These are phyloP conservation scores for Poteriospumella lacustris DNA, from an alignment of 108 stramenopile genomes.

Conservation along the genomic window DNA sequence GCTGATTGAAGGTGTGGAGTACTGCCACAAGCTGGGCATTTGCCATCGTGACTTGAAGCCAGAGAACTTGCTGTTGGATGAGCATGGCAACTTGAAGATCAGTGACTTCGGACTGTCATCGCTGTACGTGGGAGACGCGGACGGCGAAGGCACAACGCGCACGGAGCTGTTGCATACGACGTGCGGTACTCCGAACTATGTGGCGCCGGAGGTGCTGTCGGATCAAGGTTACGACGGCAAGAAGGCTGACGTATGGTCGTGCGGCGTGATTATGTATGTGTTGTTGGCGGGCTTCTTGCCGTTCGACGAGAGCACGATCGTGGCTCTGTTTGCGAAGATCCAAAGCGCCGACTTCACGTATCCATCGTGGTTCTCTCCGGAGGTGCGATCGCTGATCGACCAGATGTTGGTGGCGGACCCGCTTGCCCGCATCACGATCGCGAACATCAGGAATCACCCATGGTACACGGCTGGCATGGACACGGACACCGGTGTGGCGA, in stretches of 20 bases:
- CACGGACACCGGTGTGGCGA: no score
- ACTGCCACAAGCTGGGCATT: constrained; percentile 69
- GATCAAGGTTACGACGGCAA: constrained; percentile 74
- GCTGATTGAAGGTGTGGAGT: constrained; percentile 65
- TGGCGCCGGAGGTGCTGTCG: constrained; percentile 66
- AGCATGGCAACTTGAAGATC: constrained; percentile 77
- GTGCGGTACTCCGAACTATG: constrained; percentile 78
- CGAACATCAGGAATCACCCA: background rate
- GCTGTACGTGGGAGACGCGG: constrained; percentile 58
- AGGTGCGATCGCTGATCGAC: constrained; percentile 57
- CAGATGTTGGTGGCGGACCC: constrained; percentile 69
- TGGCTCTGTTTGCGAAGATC: constrained; percentile 67
- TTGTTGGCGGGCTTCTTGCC: constrained; percentile 71
- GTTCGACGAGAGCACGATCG: constrained; percentile 67
- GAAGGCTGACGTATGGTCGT: constrained; percentile 62
- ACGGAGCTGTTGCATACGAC: constrained; percentile 60
- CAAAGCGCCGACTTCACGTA: constrained; percentile 61
- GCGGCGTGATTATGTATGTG: constrained; percentile 73
- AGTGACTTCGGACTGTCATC: constrained; percentile 88
- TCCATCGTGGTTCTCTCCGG: constrained; percentile 57
- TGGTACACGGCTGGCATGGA: constrained; percentile 7
- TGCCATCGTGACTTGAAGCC: constrained; percentile 65
- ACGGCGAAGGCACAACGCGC: constrained; percentile 32
- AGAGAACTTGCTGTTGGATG: constrained; percentile 70
- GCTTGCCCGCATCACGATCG: constrained; percentile 35